Evolutionary conservation across 768 basidiomycete species (phyloP).

Genomic region (Termitomyces bulborhizus): DNA sequence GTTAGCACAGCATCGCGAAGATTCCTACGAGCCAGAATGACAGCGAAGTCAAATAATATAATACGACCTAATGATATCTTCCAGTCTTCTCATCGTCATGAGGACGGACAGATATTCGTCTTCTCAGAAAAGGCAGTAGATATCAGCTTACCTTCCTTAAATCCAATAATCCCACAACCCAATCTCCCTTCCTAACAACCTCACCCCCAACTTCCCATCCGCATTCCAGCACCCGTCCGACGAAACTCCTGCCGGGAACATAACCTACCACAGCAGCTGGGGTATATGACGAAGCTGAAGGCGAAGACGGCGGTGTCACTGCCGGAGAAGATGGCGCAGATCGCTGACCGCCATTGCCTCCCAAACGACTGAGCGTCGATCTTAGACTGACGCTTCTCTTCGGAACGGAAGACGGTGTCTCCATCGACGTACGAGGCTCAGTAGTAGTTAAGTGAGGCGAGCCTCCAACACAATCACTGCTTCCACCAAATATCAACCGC

Average conservation of each 20-base stretch:
- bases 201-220: slow-evolving; percentile 76
- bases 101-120: neutral
- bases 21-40: neutral
- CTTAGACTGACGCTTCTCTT: slow-evolving; percentile 16
- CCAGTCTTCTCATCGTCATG: neutral
- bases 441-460: slow-evolving; percentile 1
- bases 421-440: slow-evolving; percentile 4
- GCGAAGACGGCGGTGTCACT: neutral
- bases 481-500: slow-evolving; percentile 44
- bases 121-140: neutral
- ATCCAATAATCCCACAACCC: slow-evolving; percentile 80
- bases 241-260: slow-evolving; percentile 84
- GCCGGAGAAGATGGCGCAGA: slow-evolving; percentile 3
- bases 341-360: slow-evolving; percentile 3
- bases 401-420: slow-evolving; percentile 6
- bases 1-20: slow-evolving; percentile 12
- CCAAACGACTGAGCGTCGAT: slow-evolving; percentile 15
- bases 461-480: slow-evolving; percentile 5
- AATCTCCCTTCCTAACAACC: slow-evolving; percentile 69
- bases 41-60: slow-evolving; percentile 7
- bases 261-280: slow-evolving; percentile 49
- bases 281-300: slow-evolving; percentile 3
- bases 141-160: slow-evolving; percentile 61
- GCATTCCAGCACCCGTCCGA: slow-evolving; percentile 75
- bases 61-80: neutral